Evolutionary conservation across 805 yeast genomes (phyloP).

Genomic region (Starmerella powellii): DNA sequence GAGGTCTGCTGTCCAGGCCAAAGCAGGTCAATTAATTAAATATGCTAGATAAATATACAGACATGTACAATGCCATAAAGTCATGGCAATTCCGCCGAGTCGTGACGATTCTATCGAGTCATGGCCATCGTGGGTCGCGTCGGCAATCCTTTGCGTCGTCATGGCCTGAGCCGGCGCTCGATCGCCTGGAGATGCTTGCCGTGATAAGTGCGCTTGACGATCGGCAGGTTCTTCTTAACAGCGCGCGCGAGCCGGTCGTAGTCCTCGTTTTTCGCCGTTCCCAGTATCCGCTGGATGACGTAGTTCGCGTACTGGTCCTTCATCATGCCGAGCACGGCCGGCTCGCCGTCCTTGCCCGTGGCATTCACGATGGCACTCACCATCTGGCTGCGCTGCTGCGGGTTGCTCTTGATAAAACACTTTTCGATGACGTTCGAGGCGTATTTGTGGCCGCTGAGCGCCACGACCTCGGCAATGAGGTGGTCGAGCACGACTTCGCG

Average conservation of each 20-base stretch:
- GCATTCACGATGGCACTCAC: conserved; percentile 44
- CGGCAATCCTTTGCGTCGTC: too few species aligned
- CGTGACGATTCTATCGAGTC: conserved; percentile 1
- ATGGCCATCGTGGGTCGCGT: too few species aligned
- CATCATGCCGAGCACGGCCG: conserved; percentile 79
- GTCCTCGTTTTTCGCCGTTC: conserved; percentile 58
- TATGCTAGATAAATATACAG: too few species aligned
- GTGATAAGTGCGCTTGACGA: conserved; percentile 52
- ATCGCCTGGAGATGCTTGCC: conserved; percentile 79
- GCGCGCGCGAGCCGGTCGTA: conserved; percentile 58
- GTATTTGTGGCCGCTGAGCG: conserved; percentile 87
- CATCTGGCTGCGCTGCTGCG: conserved; percentile 48
- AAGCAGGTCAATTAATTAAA: too few species aligned
- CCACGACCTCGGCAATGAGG: conserved; percentile 60
- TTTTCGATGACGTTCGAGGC: conserved; percentile 97
- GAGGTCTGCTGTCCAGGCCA: too few species aligned
- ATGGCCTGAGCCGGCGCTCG: conserved; percentile 38
- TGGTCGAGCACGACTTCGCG: conserved; percentile 50
- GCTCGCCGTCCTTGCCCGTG: conserved; percentile 21
- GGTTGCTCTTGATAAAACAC: conserved; percentile 64
- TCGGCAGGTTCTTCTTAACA: conserved; percentile 68
- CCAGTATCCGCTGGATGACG: conserved; percentile 89
- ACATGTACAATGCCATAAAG: background rate
- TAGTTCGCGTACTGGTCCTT: conserved; percentile 96
- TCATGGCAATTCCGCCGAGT: background rate